Base-by-base conservation (phyloP, 1,284 basidiomycete species). In the Fistulina hepatica region DNA sequence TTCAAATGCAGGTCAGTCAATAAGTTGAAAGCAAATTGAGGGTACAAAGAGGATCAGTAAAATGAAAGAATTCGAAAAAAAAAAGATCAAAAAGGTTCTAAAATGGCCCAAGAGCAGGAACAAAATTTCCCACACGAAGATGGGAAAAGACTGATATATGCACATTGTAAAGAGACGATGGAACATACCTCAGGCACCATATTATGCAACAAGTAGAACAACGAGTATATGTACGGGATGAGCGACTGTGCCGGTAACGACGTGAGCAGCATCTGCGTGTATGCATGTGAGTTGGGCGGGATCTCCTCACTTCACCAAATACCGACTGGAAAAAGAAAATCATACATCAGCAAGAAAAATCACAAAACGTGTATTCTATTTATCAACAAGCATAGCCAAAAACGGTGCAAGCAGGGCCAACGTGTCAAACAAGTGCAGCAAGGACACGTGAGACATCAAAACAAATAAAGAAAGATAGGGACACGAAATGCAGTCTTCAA, bases 401-500 rank as follows among this genome's bases (percentile, higher is more conserved):
- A n/a, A n/a, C n/a, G n/a, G n/a, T n/a, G n/a, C n/a, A n/a, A n/a
- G n/a, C n/a, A n/a, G n/a, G n/a, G n/a, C n/a, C n/a, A n/a, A n/a
- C n/a, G n/a, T n/a, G n/a, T n/a, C n/a, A n/a, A n/a, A n/a, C n/a
- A n/a, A n/a, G n/a, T n/a, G n/a, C n/a, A n/a, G n/a, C n/a, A n/a
- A n/a, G n/a, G n/a, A n/a, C n/a, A n/a, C n/a, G n/a, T n/a, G n/a
- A n/a, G n/a, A n/a, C n/a, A n/a, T n/a, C n/a, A n/a, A n/a, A n/a
- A n/a, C n/a, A 16, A 42, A 37, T 16, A 21, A 32, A 26, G 16
- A 39, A 41, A 11, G 36, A 39, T 20, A 16, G 6, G 21, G 24
- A 27, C n/a, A 31, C 11, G 21, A 3, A 4, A 62, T 77, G 48
- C 43, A 92, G 91, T 94, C 69, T 97, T 98, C 58, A 97, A 64